phyloP scores from a whole-genome alignment of 768 basidiomycete genomes.

The Mycena indigotica region DNA sequence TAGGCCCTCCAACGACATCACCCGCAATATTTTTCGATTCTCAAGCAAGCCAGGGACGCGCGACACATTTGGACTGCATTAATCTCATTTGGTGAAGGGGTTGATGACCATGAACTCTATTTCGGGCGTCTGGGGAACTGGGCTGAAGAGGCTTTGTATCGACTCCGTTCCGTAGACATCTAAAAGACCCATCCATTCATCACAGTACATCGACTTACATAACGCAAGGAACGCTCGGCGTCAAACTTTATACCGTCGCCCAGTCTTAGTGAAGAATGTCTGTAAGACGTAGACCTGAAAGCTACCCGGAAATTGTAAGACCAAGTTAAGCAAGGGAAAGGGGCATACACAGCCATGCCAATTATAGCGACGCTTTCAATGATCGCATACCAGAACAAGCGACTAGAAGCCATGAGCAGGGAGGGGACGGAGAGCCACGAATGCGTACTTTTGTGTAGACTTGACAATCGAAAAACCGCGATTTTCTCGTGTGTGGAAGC shows the following conservation, averaged over 20 bases:
- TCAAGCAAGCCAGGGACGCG: slow-evolving; percentile 12
- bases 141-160: slow-evolving; percentile 7
- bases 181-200: not conserved
- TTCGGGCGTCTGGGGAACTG: slow-evolving; percentile 3
- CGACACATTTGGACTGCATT: slow-evolving; percentile 11
- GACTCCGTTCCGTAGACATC: not conserved
- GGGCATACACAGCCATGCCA: slow-evolving; percentile 83
- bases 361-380: slow-evolving; percentile 78
- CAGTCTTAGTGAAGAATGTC: slow-evolving; percentile 96
- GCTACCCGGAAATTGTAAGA: slow-evolving; percentile 38
- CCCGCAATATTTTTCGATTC: slow-evolving; percentile 1
- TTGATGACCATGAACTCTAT: slow-evolving; percentile 8
- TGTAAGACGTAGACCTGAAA: slow-evolving; percentile 90
- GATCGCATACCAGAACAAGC: slow-evolving; percentile 92
- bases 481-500: slow-evolving; percentile 93
- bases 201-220: not conserved
- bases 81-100: slow-evolving; percentile 2
- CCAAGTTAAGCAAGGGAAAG: not conserved
- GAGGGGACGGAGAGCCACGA: not conserved
- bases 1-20: not conserved
- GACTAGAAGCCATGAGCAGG: slow-evolving; percentile 42
- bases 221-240: not conserved
- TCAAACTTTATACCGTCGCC: slow-evolving; percentile 86
- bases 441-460: slow-evolving; percentile 78
- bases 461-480: slow-evolving; percentile 92